Base-by-base conservation (phyloP, 148 eudicot genomes). In the Simmondsia chinensis region DNA sequence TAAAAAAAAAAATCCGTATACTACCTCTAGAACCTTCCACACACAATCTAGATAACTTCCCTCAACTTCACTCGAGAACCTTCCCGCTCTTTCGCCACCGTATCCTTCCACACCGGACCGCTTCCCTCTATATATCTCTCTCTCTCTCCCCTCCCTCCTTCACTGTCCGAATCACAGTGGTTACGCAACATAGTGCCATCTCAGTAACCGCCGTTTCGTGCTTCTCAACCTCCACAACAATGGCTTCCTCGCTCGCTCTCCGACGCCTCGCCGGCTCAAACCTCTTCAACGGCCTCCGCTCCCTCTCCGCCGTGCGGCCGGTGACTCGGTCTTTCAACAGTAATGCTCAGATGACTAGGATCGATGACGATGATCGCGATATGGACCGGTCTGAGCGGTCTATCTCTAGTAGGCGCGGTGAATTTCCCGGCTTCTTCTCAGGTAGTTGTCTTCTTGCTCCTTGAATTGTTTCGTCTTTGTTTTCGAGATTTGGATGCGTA, bases 201-300 rank as follows among this genome's bases (percentile, higher is more conserved):
- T 7, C n/a, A n/a, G n/a, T 6, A 23, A 19, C n/a, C 20, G 7
- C 47, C 10, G 10, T 11, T 31, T 27, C 23, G n/a, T 17, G 12
- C 32, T n/a, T 11, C 9, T 14, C 29, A n/a, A 13, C 46, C 11
- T 16, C 18, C 3, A 3, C 10, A 30, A 16, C 35, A 6, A 70
- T 71, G 79, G 83, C 80, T 5, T 45, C 79, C 2, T 59, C 64
- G 9, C 24, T 72, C 0, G 75, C 75, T 54, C 61, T 76, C 39
- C 70, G 75, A 46, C 65, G 83, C 18, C 35, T 64, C 14, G 39
- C 64, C 11, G 60, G 63, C 7, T 29, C 46, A 0, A 4, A 55
- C 13, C 57, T 76, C 29, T 5, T 53, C 44, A 41, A 46, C 18
- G 69, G 52, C 39, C 7, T 60, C 7, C 71, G 88, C 7, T 34